A percentile compares a stretch with the other conserved stretches of the same genome.
Conservation (phyloP, 2,329 filamentous ascomycete genomes). For the Xenoacremonium recifei region DNA sequence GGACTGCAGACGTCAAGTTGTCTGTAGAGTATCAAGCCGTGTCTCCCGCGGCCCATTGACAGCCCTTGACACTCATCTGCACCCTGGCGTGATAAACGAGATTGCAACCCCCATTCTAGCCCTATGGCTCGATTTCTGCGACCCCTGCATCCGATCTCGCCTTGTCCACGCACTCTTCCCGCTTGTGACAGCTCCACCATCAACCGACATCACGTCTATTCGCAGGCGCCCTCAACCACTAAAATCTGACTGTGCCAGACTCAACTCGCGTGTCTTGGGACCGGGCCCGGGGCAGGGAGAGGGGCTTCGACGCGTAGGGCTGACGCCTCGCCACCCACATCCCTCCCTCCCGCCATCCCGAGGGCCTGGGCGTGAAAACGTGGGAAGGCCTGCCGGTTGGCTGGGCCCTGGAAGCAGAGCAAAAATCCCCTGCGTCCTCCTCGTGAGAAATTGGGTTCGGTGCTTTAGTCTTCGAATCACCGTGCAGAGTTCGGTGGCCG, state of each 20-base stretch:
- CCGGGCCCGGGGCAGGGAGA: too few species aligned
- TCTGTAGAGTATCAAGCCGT: too few species aligned
- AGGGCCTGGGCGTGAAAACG: neutral
- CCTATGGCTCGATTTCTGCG: too few species aligned
- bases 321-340: neutral
- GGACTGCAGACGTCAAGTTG: too few species aligned
- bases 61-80: neutral
- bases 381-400: neutral
- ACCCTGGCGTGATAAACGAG: neutral
- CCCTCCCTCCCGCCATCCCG: neutral
- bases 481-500: neutral
- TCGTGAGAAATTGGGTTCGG: neutral
- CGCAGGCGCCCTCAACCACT: neutral
- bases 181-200: too few species aligned
- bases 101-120: neutral
- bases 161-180: too few species aligned
- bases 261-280: neutral
- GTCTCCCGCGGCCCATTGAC: too few species aligned
- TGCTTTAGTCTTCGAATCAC: neutral
- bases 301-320: neutral
- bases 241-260: neutral
- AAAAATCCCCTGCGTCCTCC: neutral
- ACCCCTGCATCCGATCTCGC: too few species aligned
- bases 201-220: neutral
- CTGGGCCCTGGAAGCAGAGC: neutral